Conservation (phyloP, 768 basidiomycete species). For the Pulveroboletus sp. region DNA sequence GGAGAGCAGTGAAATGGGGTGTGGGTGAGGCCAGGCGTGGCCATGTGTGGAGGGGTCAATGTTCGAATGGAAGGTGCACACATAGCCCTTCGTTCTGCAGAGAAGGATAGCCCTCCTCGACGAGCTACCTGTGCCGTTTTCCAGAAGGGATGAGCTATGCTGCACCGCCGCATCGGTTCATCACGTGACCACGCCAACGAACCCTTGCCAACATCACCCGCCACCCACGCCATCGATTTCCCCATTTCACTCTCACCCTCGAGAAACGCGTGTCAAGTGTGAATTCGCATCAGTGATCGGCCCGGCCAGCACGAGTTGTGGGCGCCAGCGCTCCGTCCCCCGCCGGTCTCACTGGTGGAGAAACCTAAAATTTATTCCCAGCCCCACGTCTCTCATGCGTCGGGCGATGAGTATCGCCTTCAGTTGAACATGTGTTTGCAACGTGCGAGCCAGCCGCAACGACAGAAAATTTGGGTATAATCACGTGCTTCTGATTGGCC, state of each 20-base stretch:
- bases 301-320: too few species aligned
- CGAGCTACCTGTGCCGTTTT: too few species aligned
- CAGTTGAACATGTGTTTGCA: conserved; percentile 12
- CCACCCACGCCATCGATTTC: too few species aligned
- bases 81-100: conserved; percentile 8
- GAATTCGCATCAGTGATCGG: too few species aligned
- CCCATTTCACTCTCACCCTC: too few species aligned
- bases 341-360: background rate
- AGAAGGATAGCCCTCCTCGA: background rate
- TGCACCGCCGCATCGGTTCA: conserved; percentile 8
- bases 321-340: conserved; percentile 19
- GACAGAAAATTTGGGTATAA: conserved; percentile 7
- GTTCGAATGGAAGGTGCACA: conserved; percentile 11
- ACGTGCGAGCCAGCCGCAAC: conserved; percentile 23
- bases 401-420: background rate
- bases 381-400: background rate
- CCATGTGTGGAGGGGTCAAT: background rate
- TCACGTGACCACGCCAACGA: conserved; percentile 19
- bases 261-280: background rate
- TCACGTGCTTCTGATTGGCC: conserved; percentile 15
- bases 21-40: background rate
- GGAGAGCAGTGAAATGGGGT: background rate
- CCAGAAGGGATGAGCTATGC: too few species aligned
- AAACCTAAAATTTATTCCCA: background rate
- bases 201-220: conserved; percentile 1